Base-by-base conservation (phyloP, 73 alveolate species). In the Paramecium caudatum region DNA sequence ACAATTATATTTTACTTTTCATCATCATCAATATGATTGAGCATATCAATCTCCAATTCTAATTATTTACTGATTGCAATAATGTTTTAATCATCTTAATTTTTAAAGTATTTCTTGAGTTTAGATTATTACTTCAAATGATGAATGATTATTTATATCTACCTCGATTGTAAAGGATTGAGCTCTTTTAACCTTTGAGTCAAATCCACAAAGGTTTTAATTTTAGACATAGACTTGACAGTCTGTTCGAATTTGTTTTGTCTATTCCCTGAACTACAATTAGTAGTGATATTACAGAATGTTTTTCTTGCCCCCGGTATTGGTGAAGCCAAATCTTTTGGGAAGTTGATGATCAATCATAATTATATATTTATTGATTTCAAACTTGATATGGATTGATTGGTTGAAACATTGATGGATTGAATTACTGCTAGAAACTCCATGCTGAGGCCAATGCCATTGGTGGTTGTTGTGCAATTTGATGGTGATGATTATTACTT, bases 1-100 rank as follows among this genome's bases (percentile, higher is more conserved):
- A 55, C 21, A 43, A 55, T 55, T 23, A 55, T 37, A 15, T 55
- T 23, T 55, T 17, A 8, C 12, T 55, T 55, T 55, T 55, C 80
- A 27, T 55, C 80, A 7, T 55, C 80, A 23, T 55, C 80, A 27
- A 55, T 55, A 27, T 55, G 23, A 10, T 55, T 55, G 3, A 55
- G 80, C 80, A 55, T 55, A 55, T 55, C 80, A 55, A 55, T 55
- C 30, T 55, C 80, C 30, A 55, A 55, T 55, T 55, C 80, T 43
- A 55, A 55, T 55, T 55, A 55, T 55, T 55, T 55, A 5, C 46
- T 27, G 17, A 55, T 55, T 55, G 80, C 80, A 55, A 55, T 55
- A 55, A 55, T 55, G 30, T 55, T 55, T 55, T 55, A 37, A 23
- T 55, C 80, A 55, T 55, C 80, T 9, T 55, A 37, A 27, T 55